Evolutionary conservation across 208 protist genomes (phyloP).

Genomic region (Trichomonas gallinae): DNA sequence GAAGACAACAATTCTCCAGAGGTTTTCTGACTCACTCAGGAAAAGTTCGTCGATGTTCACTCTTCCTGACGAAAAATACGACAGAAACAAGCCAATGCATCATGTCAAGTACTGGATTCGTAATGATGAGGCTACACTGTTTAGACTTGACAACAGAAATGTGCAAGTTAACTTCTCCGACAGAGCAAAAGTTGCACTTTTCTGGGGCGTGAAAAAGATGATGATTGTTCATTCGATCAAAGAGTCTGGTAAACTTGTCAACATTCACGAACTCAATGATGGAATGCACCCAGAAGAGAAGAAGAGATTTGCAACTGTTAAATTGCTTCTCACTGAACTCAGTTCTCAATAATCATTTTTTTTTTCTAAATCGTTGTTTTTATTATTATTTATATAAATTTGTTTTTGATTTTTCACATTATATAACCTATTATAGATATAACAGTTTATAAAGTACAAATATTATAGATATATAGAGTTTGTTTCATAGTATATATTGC

Average conservation of each 20-base stretch:
- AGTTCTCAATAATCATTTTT: neutral
- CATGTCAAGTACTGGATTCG: conserved; percentile 12
- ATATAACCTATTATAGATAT: too few species aligned
- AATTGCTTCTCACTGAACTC: neutral
- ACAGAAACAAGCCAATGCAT: neutral
- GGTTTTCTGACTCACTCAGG: neutral
- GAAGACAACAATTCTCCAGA: neutral
- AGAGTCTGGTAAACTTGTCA: neutral
- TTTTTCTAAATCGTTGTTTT: too few species aligned
- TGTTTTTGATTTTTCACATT: too few species aligned
- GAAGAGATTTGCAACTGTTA: neutral
- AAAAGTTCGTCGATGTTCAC: neutral
- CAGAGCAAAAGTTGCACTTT: neutral
- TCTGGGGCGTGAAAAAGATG: neutral
- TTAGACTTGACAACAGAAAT: neutral
- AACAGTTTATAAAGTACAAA: too few species aligned
- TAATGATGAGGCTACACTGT: neutral
- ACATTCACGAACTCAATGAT: neutral
- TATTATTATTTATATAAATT: too few species aligned
- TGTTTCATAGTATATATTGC: too few species aligned
- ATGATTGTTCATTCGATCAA: neutral
- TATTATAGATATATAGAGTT: too few species aligned
- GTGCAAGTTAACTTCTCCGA: neutral
- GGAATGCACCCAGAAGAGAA: neutral
- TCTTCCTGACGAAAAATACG: neutral